A percentile compares a stretch with the other conserved stretches of the same genome.
phyloP scores from a whole-genome alignment of 2,329 filamentous ascomycete genomes.

The Albophoma yamanashiensis region DNA sequence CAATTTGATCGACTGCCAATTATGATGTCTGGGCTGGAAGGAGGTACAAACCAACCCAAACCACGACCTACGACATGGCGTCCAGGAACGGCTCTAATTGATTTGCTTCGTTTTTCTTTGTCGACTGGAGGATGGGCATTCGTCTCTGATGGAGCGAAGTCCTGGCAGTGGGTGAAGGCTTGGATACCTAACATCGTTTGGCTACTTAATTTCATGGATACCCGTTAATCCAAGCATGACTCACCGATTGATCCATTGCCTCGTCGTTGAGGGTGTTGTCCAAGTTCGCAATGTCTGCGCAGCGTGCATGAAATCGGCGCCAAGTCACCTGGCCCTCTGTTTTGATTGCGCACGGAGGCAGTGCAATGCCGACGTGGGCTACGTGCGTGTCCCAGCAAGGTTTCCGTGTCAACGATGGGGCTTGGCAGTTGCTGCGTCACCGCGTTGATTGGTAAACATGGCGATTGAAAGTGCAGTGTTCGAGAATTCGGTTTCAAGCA shows the following conservation, averaged over 20 bases:
- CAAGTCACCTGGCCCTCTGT: neutral
- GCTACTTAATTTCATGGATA: constrained; percentile 2
- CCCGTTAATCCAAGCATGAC: constrained; percentile 1
- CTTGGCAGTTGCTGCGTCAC: neutral
- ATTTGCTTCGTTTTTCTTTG: neutral
- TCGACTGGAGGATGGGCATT: neutral
- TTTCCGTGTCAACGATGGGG: neutral
- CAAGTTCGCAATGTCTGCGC: neutral
- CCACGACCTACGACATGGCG: neutral
- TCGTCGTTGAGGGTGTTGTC: neutral
- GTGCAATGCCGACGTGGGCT: neutral
- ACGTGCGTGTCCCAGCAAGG: neutral
- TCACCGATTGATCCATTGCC: too few relatives aligned
- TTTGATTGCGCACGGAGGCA: neutral
- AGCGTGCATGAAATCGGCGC: neutral
- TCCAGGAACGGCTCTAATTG: neutral
- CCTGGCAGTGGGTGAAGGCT: neutral
- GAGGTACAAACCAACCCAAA: neutral
- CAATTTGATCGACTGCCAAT: neutral
- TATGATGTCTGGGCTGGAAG: neutral
- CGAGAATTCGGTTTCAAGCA: neutral
- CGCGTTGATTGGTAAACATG: neutral
- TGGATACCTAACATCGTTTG: neutral
- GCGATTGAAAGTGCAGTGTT: neutral
- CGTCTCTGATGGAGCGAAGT: neutral